Evolutionary conservation across 116 monocot genomes (phyloP).

Genomic region (Iris pallida): DNA sequence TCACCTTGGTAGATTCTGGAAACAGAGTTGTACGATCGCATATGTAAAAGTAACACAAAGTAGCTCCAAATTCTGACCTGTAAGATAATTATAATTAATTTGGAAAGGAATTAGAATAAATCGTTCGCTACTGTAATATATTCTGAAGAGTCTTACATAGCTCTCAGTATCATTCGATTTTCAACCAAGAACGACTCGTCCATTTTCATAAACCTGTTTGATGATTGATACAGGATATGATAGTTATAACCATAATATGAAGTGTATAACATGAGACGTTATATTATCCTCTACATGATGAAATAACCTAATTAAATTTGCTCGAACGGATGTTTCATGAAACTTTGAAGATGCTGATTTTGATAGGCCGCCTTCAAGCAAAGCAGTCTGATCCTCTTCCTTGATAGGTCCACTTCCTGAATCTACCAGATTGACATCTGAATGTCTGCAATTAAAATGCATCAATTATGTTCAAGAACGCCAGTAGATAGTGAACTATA

Average conservation of each 20-base stretch:
- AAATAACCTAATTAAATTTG: conserved; percentile 40
- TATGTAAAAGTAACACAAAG: conserved; percentile 51
- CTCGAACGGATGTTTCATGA: conserved; percentile 21
- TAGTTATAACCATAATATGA: neutral
- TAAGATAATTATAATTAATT: conserved; percentile 6
- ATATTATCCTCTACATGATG: neutral
- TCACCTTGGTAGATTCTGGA: conserved; percentile 50
- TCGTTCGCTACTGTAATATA: neutral
- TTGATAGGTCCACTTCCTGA: conserved; percentile 30
- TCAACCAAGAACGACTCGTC: conserved; percentile 59
- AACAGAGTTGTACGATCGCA: conserved; percentile 66
- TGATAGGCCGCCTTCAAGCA: conserved; percentile 52
- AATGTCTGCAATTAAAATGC: conserved; percentile 30
- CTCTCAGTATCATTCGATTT: conserved; percentile 42
- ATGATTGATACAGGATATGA: conserved; percentile 1
- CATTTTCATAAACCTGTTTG: conserved; percentile 45
- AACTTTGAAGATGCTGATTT: conserved; percentile 28
- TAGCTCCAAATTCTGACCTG: conserved; percentile 55
- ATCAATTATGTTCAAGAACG: neutral
- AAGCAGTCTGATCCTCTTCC: conserved; percentile 37
- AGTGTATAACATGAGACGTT: neutral
- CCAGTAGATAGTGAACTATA: too few species aligned
- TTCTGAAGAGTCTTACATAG: conserved; percentile 39
- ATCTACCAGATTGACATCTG: conserved; percentile 46
- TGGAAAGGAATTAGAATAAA: neutral